Conservation (phyloP, 2,329 filamentous ascomycete genomes). For the Xylariales sp. region DNA sequence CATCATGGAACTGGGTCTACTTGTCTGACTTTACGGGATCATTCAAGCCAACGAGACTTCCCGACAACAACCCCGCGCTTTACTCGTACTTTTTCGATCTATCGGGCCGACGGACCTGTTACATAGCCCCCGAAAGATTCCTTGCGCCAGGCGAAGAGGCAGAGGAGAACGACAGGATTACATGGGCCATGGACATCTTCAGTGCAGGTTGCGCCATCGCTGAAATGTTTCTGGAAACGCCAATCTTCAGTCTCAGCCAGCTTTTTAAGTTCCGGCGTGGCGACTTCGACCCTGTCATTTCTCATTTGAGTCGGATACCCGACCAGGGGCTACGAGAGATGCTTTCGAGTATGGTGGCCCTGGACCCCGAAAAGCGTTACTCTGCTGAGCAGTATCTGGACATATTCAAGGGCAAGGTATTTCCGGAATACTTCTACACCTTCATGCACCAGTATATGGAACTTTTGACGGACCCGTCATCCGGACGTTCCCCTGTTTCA, state of each 20-base stretch:
- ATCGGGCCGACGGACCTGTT: slow-evolving; percentile 86
- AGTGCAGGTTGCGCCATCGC: slow-evolving; percentile 96
- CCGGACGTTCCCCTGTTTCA: slow-evolving; percentile 68
- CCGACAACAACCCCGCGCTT: slow-evolving; percentile 93
- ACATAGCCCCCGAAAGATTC: slow-evolving; percentile 91
- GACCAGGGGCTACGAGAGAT: slow-evolving; percentile 83
- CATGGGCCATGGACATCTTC: slow-evolving; percentile 98
- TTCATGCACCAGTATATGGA: slow-evolving; percentile 98
- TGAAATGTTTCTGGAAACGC: slow-evolving; percentile 88
- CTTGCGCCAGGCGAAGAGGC: slow-evolving; percentile 64
- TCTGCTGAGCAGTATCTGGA: slow-evolving; percentile 91
- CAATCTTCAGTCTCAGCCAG: slow-evolving; percentile 96
- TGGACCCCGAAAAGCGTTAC: slow-evolving; percentile 87
- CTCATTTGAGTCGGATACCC: slow-evolving; percentile 78
- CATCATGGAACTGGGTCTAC: slow-evolving; percentile 99
- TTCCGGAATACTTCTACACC: slow-evolving; percentile 94
- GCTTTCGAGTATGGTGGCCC: slow-evolving; percentile 92
- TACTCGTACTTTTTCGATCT: slow-evolving; percentile 98
- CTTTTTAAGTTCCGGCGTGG: slow-evolving; percentile 90
- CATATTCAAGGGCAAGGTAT: slow-evolving; percentile 87
- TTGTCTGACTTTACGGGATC: slow-evolving; percentile 94
- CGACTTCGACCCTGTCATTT: slow-evolving; percentile 83
- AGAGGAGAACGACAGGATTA: slow-evolving; percentile 55
- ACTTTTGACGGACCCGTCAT: slow-evolving; percentile 84
- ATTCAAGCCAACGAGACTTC: slow-evolving; percentile 90